Percentiles rank a stretch among this genome's conserved stretches.
Evolutionary conservation across 805 yeast species (phyloP).

Genomic region (Yarrowia phangngaensis): DNA sequence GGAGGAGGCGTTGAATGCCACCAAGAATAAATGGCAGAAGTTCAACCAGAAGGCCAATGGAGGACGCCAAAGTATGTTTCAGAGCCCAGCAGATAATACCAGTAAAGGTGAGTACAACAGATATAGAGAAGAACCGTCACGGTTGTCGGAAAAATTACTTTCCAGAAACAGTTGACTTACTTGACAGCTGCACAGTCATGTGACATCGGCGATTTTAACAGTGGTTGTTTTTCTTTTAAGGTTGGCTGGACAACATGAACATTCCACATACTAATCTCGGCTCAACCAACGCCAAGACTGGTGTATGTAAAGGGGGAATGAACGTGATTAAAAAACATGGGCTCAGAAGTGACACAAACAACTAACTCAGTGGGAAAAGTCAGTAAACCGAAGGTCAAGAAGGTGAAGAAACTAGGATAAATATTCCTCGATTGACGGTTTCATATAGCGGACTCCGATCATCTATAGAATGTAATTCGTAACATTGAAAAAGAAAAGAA

Average conservation of each 20-base stretch:
- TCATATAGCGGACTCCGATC: background rate
- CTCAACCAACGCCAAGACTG: background rate
- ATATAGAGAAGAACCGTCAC: background rate
- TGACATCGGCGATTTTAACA: no score
- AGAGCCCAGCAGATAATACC: conserved; percentile 5
- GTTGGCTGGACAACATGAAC: no score
- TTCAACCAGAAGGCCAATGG: conserved; percentile 18
- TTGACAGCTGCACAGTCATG: background rate
- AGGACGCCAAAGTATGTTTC: conserved; percentile 17
- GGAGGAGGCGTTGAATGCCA: conserved; percentile 19
- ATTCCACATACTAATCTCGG: no score
- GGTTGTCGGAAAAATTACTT: background rate
- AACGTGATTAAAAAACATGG: no score
- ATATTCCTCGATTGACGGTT: background rate
- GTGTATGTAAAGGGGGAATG: no score
- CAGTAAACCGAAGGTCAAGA: conserved; percentile 13
- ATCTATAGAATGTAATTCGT: background rate
- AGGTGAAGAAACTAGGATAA: conserved; percentile 6
- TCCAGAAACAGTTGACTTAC: background rate
- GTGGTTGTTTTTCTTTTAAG: no score
- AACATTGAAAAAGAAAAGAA: no score
- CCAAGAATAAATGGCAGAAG: conserved; percentile 21
- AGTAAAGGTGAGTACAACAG: conserved; percentile 10
- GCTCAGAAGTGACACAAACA: background rate
- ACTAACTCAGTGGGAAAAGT: conserved; percentile 23